Evolutionary conservation across 257 asterid genomes (phyloP).

Genomic region (Solanum chaucha): DNA sequence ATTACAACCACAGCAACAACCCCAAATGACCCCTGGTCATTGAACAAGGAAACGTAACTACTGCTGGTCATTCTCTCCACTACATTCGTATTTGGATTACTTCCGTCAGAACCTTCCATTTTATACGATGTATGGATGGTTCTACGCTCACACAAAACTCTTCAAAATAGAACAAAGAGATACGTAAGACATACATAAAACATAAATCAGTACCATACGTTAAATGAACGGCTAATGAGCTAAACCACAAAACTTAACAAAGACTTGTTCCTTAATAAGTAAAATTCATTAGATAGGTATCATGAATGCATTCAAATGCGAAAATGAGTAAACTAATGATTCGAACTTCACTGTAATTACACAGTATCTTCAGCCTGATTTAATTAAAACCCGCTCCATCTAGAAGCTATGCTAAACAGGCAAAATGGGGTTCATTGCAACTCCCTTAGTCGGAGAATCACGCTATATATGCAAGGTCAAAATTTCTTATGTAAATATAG

Average conservation of each 20-base stretch:
- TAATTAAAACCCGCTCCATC: background rate
- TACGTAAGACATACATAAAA: background rate
- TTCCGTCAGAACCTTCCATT: slow-evolving; percentile 25
- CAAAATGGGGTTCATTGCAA: background rate
- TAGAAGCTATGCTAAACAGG: too few species aligned
- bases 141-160: background rate
- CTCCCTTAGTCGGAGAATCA: background rate
- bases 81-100: background rate
- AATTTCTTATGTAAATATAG: background rate
- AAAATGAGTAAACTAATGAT: background rate
- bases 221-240: background rate
- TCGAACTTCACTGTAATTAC: background rate
- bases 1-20: slow-evolving; percentile 35
- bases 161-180: background rate
- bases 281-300: background rate
- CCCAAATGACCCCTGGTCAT: slow-evolving; percentile 33
- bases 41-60: slow-evolving; percentile 17
- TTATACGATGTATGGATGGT: background rate
- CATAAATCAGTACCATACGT: background rate
- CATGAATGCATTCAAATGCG: background rate
- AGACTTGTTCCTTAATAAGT: background rate
- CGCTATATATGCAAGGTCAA: background rate
- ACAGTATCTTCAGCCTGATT: background rate
- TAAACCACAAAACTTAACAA: background rate
- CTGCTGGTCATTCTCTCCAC: slow-evolving; percentile 26